phyloP scores from a whole-genome alignment of 75 land plant species.

The Picea glauca region DNA sequence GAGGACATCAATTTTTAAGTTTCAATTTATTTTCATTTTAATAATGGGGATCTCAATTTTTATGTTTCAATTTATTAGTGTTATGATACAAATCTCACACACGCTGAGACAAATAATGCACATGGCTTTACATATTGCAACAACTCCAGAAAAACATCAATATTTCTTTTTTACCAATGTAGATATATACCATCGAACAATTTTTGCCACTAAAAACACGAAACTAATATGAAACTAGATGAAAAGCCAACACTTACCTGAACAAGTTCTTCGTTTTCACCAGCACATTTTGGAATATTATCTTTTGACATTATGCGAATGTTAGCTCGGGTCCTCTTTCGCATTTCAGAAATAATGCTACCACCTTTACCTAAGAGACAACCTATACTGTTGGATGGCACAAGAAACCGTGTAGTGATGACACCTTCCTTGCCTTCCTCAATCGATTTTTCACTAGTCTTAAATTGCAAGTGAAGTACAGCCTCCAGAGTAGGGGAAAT shows the following conservation, averaged over 20 bases:
- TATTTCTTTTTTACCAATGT: too few relatives aligned
- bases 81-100: too few relatives aligned
- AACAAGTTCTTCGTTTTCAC: conserved; percentile 65
- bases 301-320: conserved; percentile 73
- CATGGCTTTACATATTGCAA: too few relatives aligned
- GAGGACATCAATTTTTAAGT: too few relatives aligned
- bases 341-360: conserved; percentile 72
- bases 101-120: too few relatives aligned
- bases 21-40: too few relatives aligned
- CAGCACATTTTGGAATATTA: conserved; percentile 54
- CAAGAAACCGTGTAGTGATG: conserved; percentile 43
- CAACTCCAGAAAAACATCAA: too few relatives aligned
- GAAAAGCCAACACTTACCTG: conserved; percentile 43
- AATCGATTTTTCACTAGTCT: conserved; percentile 14
- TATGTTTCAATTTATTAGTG: too few relatives aligned
- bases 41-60: too few relatives aligned
- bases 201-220: too few relatives aligned
- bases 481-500: conserved; percentile 62
- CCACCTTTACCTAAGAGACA: conserved; percentile 90
- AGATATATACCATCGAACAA: too few relatives aligned
- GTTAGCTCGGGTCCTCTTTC: conserved; percentile 58
- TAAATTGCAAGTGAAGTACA: conserved; percentile 45
- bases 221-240: too few relatives aligned
- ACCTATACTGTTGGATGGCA: conserved; percentile 66
- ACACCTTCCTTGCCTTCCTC: conserved; percentile 9